Conservation (phyloP, 2,329 filamentous ascomycete genomes). For the Penicillium glabrum region DNA sequence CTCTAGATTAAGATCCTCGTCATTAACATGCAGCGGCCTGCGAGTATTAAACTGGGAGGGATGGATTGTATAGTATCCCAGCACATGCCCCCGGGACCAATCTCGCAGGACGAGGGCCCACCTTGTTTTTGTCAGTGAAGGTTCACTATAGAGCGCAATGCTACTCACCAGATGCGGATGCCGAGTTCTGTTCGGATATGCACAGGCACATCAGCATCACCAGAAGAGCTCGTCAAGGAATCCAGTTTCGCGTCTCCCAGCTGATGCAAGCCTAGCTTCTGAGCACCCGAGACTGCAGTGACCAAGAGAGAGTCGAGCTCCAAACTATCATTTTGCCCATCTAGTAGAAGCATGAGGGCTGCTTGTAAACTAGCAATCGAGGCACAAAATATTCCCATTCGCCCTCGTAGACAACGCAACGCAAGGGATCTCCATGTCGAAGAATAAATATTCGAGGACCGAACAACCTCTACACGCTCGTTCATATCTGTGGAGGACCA, state of each 20-base stretch:
- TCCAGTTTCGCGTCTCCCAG: conserved; percentile 7
- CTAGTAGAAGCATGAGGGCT: conserved; percentile 15
- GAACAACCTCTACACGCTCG: conserved; percentile 1
- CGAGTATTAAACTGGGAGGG: conserved; percentile 17
- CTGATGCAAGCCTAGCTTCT: conserved; percentile 9
- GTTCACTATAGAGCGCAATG: not conserved
- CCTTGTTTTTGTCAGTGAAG: conserved; percentile 2
- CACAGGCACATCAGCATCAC: not conserved
- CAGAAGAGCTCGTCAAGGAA: not conserved
- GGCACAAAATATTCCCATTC: conserved; percentile 11
- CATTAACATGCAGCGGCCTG: conserved; percentile 16
- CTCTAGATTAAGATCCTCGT: conserved; percentile 6
- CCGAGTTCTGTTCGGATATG: conserved; percentile 6
- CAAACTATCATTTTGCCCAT: conserved; percentile 2
- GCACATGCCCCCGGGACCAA: conserved; percentile 17
- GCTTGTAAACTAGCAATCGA: conserved; percentile 15
- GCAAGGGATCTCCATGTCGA: conserved; percentile 4
- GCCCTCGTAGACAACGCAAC: conserved; percentile 12
- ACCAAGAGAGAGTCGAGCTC: conserved; percentile 13
- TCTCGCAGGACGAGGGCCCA: conserved; percentile 17
- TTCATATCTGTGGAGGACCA: not conserved
- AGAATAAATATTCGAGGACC: not conserved
- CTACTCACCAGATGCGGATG: conserved; percentile 6
- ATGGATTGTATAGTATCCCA: conserved; percentile 17
- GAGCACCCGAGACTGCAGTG: conserved; percentile 14